Percentiles rank a stretch among this genome's conserved stretches.
phyloP scores from a whole-genome alignment of 345 rosid genomes.

The Leavenworthia alabamica region DNA sequence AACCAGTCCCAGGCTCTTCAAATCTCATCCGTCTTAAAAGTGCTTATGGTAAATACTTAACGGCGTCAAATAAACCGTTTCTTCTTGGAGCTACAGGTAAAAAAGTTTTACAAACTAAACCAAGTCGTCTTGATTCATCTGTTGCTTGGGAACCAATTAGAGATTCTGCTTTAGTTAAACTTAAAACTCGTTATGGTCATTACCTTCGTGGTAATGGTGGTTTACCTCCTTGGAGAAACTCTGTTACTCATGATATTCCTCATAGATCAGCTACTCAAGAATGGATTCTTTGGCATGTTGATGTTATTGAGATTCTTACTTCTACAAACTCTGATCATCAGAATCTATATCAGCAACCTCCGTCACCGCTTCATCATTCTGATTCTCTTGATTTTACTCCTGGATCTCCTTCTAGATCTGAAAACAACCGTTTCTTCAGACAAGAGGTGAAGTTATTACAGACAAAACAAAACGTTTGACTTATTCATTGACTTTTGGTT shows the following conservation, averaged over 20 bases:
- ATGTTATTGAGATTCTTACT: slow-evolving; percentile 43
- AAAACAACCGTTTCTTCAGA: slow-evolving; percentile 38
- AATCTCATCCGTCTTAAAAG: slow-evolving; percentile 60
- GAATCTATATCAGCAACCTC: neutral
- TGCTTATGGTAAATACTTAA: slow-evolving; percentile 61
- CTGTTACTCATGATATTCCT: slow-evolving; percentile 77
- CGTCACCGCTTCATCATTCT: slow-evolving; percentile 36
- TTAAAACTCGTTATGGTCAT: slow-evolving; percentile 57
- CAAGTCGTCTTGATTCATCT: slow-evolving; percentile 52
- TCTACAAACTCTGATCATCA: neutral
- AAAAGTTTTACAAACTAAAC: slow-evolving; percentile 54
- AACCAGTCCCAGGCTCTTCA: slow-evolving; percentile 40
- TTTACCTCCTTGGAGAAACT: slow-evolving; percentile 76
- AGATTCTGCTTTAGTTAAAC: slow-evolving; percentile 42
- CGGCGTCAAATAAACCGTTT: slow-evolving; percentile 75
- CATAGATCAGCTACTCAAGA: slow-evolving; percentile 53
- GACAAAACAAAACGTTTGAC: too few species aligned
- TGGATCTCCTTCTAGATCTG: slow-evolving; percentile 49
- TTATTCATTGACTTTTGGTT: slow-evolving; percentile 15
- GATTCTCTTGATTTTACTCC: slow-evolving; percentile 51
- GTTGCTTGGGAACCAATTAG: slow-evolving; percentile 71
- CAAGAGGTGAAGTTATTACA: too few species aligned
- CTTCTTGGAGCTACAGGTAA: slow-evolving; percentile 74
- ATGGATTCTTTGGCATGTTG: slow-evolving; percentile 77
- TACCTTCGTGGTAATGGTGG: slow-evolving; percentile 72